A percentile compares a stretch with the other conserved stretches of the same genome.
Evolutionary conservation across 1,139 yeast species (phyloP).

Genomic region (Saccharomyces hybrid): DNA sequence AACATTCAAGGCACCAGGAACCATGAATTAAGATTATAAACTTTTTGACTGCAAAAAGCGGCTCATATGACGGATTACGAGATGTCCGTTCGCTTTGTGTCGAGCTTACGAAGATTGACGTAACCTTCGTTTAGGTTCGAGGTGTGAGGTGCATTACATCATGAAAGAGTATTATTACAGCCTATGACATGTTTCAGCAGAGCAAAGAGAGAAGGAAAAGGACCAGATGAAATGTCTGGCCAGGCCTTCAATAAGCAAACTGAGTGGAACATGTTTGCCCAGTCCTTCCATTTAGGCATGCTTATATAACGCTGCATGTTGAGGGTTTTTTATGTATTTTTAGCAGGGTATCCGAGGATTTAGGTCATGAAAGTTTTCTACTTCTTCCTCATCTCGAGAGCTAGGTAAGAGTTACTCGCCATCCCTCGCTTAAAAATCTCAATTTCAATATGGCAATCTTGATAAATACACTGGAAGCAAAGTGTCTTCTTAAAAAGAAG

Average conservation of each 20-base stretch:
- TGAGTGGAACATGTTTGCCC: background rate
- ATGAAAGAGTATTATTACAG: background rate
- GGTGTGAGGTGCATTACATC: background rate
- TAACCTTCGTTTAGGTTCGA: background rate
- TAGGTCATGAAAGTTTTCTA: background rate
- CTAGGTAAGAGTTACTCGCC: background rate
- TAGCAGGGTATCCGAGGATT: background rate
- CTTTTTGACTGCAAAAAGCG: background rate
- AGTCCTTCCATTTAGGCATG: background rate
- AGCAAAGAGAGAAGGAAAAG: background rate
- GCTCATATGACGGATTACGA: background rate
- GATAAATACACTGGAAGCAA: no score
- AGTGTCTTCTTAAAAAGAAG: background rate
- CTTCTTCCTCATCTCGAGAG: background rate
- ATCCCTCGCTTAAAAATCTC: background rate
- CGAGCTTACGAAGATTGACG: background rate
- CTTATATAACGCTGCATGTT: background rate
- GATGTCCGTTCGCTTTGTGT: background rate
- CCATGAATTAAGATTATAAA: background rate
- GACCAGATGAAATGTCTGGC: background rate
- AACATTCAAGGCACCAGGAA: background rate
- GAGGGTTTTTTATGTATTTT: background rate
- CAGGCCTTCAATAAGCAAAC: background rate
- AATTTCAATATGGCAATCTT: background rate
- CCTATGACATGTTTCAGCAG: background rate